Percentiles rank a stretch among this genome's conserved stretches.
These are phyloP conservation scores for Acanthamoeba lenticulata DNA, from an alignment of 208 protist species.

Conservation along the genomic window DNA sequence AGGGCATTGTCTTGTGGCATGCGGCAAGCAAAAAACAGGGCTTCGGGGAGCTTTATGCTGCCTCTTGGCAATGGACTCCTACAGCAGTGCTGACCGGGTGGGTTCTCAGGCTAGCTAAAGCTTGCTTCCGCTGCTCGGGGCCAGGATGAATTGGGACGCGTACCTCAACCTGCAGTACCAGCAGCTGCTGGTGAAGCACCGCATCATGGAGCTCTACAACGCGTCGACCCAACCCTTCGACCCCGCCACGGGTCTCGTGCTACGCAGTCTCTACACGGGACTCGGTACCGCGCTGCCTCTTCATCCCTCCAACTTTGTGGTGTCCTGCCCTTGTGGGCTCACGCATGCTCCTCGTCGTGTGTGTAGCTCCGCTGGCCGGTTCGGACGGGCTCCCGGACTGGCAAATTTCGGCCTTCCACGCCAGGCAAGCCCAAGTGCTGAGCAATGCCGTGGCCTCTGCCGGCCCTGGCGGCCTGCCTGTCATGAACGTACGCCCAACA, in stretches of 20 bases:
- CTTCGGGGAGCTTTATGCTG: too few relatives aligned
- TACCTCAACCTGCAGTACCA: constrained; percentile 62
- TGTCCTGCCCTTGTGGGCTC: too few relatives aligned
- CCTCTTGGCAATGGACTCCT: too few relatives aligned
- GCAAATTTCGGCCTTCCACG: neutral
- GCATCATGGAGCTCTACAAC: constrained; percentile 6
- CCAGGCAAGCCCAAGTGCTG: neutral
- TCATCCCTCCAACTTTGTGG: too few relatives aligned
- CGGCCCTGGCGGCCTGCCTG: neutral
- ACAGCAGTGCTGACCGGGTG: too few relatives aligned
- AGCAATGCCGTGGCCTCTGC: neutral
- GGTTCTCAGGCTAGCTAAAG: neutral
- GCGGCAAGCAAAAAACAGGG: too few relatives aligned
- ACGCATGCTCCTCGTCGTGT: neutral
- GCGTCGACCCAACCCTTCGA: neutral
- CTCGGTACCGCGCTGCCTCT: neutral
- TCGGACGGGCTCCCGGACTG: neutral
- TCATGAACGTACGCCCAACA: neutral
- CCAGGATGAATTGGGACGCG: constrained; percentile 41
- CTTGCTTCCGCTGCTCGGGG: neutral
- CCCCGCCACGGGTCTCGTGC: neutral
- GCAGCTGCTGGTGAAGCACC: constrained; percentile 30
- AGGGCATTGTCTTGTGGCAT: too few relatives aligned
- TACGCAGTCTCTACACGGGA: neutral
- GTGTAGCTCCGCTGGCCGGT: neutral